A percentile compares a stretch with the other conserved stretches of the same genome.
Conservation (phyloP, 2,329 filamentous ascomycete genomes). For the Alternaria tenuissima region DNA sequence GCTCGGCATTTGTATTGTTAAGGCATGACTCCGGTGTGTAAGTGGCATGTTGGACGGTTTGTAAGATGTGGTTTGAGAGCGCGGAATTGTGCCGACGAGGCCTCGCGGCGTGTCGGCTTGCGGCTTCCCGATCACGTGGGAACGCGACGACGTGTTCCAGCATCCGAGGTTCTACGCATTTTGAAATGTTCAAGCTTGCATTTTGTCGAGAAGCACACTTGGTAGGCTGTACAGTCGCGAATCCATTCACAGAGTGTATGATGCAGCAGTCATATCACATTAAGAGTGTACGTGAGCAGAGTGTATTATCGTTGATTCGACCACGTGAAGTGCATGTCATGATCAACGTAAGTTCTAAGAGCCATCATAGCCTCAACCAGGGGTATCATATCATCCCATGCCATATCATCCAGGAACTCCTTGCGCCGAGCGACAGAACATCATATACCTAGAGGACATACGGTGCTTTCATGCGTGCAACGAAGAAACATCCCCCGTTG, state of each 20-base stretch:
- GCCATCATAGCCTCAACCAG: neutral
- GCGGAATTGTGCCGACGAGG: constrained; percentile 34
- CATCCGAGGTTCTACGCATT: neutral
- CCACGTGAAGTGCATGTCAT: neutral
- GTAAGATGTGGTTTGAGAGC: constrained; percentile 23
- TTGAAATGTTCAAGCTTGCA: neutral
- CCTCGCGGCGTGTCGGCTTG: neutral
- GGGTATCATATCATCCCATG: neutral
- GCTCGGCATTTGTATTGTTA: constrained; percentile 16
- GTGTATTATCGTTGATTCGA: neutral
- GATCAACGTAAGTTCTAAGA: neutral
- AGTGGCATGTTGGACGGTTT: constrained; percentile 19
- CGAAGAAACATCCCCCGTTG: too few relatives aligned
- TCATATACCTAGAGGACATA: neutral
- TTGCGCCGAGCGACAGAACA: neutral
- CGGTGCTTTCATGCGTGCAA: neutral
- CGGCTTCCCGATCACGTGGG: neutral
- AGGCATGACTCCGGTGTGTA: neutral
- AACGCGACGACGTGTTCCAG: constrained; percentile 7
- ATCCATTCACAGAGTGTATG: neutral
- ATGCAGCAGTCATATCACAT: neutral
- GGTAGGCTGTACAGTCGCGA: neutral
- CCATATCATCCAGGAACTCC: neutral
- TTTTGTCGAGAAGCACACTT: neutral
- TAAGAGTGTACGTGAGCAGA: neutral